Conservation (phyloP, 2,329 filamentous ascomycete genomes). For the Ceratocystis ficicola region DNA sequence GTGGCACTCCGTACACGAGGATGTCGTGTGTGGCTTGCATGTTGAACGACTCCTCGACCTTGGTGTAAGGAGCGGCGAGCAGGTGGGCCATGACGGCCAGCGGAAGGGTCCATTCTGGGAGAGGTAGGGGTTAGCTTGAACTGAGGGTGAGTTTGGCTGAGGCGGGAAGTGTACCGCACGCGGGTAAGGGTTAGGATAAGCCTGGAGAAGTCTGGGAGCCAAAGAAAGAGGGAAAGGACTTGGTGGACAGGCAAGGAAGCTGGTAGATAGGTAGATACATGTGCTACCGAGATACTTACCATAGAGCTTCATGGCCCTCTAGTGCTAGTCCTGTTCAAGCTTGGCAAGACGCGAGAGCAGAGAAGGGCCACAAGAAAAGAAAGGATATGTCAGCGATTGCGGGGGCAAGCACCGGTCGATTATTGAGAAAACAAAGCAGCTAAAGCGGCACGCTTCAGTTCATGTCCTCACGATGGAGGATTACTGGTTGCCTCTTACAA, state of each 20-base stretch:
- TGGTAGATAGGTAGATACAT: too few species aligned
- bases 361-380: neutral
- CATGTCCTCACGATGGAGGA: neutral
- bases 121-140: slow-evolving; percentile 25
- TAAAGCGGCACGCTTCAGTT: neutral
- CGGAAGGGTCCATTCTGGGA: slow-evolving; percentile 43
- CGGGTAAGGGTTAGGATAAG: neutral
- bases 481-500: neutral
- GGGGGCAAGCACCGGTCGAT: neutral
- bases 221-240: neutral
- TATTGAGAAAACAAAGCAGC: neutral
- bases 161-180: slow-evolving; percentile 25
- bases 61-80: slow-evolving; percentile 70
- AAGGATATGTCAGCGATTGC: neutral
- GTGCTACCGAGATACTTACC: neutral
- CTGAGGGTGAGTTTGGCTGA: neutral
- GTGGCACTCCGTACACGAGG: slow-evolving; percentile 63
- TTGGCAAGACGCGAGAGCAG: neutral
- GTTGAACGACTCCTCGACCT: slow-evolving; percentile 98
- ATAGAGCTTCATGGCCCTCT: slow-evolving; percentile 18
- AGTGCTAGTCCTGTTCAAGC: neutral
- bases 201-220: too few species aligned
- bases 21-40: slow-evolving; percentile 90
- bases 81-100: slow-evolving; percentile 56
- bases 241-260: too few species aligned